phyloP scores from a whole-genome alignment of 1,139 yeast species.

The Kurtzmaniella natalensis region DNA sequence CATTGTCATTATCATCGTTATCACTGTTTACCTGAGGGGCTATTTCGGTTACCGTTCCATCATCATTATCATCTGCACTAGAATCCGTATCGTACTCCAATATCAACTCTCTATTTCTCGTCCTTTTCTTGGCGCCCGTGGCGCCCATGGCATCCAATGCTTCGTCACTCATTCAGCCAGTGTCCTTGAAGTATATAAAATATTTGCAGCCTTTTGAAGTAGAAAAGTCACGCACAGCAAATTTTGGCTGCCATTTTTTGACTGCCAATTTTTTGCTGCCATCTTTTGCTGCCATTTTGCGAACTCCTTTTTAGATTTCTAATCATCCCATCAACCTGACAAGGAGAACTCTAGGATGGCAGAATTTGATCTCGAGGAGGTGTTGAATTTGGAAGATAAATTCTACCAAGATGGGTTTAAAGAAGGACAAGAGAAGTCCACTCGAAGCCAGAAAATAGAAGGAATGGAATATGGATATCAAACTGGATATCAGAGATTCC shows the following conservation, averaged over 20 bases:
- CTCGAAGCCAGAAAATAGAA: conserved; percentile 46
- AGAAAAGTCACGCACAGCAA: no score
- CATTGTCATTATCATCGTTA: conserved; percentile 37
- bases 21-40: conserved; percentile 15
- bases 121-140: conserved; percentile 17
- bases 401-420: conserved; percentile 58
- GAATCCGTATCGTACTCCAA: conserved; percentile 35
- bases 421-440: conserved; percentile 49
- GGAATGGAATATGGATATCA: conserved; percentile 80
- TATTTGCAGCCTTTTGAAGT: no score
- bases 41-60: no score
- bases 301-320: no score
- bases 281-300: no score
- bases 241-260: no score
- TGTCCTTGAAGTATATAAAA: no score
- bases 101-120: conserved; percentile 17
- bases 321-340: no score
- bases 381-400: conserved; percentile 50
- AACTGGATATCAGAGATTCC: conserved; percentile 69
- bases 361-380: conserved; percentile 40
- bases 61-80: conserved; percentile 10
- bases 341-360: conserved; percentile 4
- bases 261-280: no score
- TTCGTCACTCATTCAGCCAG: no score
- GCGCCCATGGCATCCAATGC: conserved; percentile 24